These are phyloP conservation scores for Cercospora sojina DNA, from an alignment of 2,329 filamentous ascomycete genomes.

Conservation along the genomic window DNA sequence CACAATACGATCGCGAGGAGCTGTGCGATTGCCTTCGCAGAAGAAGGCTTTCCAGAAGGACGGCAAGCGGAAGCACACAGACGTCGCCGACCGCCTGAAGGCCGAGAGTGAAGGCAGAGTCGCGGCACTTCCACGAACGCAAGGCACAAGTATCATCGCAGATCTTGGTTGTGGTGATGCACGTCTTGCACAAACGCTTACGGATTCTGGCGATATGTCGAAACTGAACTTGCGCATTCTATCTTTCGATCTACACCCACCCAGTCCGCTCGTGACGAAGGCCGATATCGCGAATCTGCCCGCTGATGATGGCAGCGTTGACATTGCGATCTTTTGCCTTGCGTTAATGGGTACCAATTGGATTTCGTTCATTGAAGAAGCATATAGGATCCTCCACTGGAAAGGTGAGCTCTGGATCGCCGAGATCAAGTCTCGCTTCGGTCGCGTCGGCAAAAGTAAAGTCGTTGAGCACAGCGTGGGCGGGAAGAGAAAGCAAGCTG, in stretches of 20 bases:
- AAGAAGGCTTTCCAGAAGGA: slow-evolving; percentile 33
- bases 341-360: slow-evolving; percentile 99
- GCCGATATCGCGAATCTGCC: slow-evolving; percentile 88
- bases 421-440: slow-evolving; percentile 94
- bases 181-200: slow-evolving; percentile 69
- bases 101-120: slow-evolving; percentile 30
- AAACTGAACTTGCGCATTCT: slow-evolving; percentile 71
- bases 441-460: slow-evolving; percentile 55
- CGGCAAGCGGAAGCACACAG: slow-evolving; percentile 44
- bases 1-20: slow-evolving; percentile 67
- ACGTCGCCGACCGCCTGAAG: slow-evolving; percentile 25
- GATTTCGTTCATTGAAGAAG: slow-evolving; percentile 94
- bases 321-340: slow-evolving; percentile 91
- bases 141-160: slow-evolving; percentile 73
- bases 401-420: slow-evolving; percentile 96
- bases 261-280: slow-evolving; percentile 73
- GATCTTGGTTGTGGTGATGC: slow-evolving; percentile 95
- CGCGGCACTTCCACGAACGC: slow-evolving; percentile 65
- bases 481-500: slow-evolving; percentile 53
- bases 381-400: slow-evolving; percentile 84
- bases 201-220: slow-evolving; percentile 54
- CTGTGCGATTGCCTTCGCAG: slow-evolving; percentile 43
- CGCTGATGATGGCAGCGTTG: slow-evolving; percentile 69
- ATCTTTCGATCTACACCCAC: slow-evolving; percentile 83
- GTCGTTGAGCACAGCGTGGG: slow-evolving; percentile 69